Conservation (phyloP, 345 rosid genomes). For the Brassica cretica region DNA sequence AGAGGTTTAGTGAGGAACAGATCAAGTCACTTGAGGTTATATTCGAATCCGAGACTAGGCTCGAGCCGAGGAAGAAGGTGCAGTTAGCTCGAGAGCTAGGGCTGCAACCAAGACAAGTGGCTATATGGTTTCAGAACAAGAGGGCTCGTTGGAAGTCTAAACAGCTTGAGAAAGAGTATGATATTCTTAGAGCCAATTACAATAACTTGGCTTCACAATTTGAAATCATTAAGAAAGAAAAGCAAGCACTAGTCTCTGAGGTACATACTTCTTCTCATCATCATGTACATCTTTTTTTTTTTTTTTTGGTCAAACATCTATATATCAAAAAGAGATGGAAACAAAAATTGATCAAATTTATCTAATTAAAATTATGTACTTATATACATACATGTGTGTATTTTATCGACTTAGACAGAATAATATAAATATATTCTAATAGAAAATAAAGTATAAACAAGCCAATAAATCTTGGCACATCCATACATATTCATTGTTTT, state of each 20-base stretch:
- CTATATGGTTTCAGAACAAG: constrained; percentile 90
- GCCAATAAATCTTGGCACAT: background rate
- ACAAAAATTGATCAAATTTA: background rate
- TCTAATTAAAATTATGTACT: background rate
- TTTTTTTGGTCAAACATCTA: background rate
- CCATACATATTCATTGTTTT: background rate
- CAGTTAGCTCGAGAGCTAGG: constrained; percentile 69
- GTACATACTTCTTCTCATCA: constrained; percentile 32
- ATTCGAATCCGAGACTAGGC: constrained; percentile 73
- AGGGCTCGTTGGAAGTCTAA: constrained; percentile 88
- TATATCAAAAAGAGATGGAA: background rate
- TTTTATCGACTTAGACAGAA: background rate
- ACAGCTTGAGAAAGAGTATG: constrained; percentile 68
- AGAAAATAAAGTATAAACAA: background rate
- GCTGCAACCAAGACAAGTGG: constrained; percentile 81
- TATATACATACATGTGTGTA: background rate
- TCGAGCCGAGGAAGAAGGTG: constrained; percentile 70
- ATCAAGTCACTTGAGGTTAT: constrained; percentile 65
- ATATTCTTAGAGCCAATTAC: constrained; percentile 49
- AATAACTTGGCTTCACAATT: constrained; percentile 53
- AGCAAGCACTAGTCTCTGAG: constrained; percentile 56
- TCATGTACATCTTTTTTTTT: background rate
- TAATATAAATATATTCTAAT: background rate
- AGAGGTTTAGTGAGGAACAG: constrained; percentile 74
- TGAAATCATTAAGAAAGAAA: constrained; percentile 62